Percentiles rank a stretch among this genome's conserved stretches.
Evolutionary conservation across 805 yeast genomes (phyloP).

Genomic region (Candida maesae): DNA sequence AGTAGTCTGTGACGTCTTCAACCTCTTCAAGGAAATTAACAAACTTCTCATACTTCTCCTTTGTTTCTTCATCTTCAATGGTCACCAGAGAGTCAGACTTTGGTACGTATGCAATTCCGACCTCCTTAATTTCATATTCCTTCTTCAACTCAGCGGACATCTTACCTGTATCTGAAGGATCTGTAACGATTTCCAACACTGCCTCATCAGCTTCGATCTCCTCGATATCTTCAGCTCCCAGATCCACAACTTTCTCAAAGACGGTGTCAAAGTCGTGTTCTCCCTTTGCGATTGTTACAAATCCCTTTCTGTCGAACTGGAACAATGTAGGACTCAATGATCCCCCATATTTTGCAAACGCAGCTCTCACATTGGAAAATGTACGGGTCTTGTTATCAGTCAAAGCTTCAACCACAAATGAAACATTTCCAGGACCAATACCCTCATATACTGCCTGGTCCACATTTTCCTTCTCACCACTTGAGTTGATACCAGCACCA

Average conservation of each 20-base stretch:
- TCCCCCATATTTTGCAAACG: conserved; percentile 66
- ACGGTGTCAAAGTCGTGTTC: conserved; percentile 52
- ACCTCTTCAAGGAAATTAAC: conserved; percentile 62
- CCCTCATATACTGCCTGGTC: conserved; percentile 77
- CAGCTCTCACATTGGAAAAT: conserved; percentile 67
- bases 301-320: conserved; percentile 77
- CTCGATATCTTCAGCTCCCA: conserved; percentile 73
- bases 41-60: conserved; percentile 52
- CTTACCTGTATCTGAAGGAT: conserved; percentile 55
- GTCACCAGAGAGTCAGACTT: conserved; percentile 56
- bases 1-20: conserved; percentile 81
- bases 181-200: conserved; percentile 54
- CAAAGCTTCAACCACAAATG: conserved; percentile 77
- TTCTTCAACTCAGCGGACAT: conserved; percentile 57
- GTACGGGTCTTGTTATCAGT: conserved; percentile 90
- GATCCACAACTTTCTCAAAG: conserved; percentile 71
- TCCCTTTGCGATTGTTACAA: conserved; percentile 49
- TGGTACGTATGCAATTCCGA: conserved; percentile 66
- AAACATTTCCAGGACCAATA: conserved; percentile 88
- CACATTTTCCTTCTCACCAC: conserved; percentile 40
- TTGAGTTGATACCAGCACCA: conserved; percentile 65
- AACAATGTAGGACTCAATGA: conserved; percentile 73
- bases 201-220: conserved; percentile 33
- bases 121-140: conserved; percentile 57
- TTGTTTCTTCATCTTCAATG: conserved; percentile 49